phyloP scores from a whole-genome alignment of 2,329 filamentous ascomycete species.

The Scolecobasidium constrictum region DNA sequence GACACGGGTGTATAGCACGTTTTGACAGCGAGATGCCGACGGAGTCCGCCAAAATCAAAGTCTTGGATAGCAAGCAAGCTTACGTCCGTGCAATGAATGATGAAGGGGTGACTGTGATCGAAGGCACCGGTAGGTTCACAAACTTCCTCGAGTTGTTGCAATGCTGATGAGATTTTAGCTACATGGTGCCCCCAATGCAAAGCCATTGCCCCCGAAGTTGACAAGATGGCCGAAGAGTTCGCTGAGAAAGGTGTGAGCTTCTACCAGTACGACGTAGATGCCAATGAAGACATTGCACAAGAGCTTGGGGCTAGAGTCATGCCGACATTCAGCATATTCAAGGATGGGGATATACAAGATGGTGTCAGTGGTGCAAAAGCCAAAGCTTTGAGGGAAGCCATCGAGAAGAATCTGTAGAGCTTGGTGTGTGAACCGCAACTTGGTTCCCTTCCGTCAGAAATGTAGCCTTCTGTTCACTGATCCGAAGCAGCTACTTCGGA shows the following conservation, averaged over 20 bases:
- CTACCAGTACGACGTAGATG: constrained; percentile 85
- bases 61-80: background rate
- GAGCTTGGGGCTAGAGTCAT: constrained; percentile 78
- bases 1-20: no score
- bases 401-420: constrained; percentile 23
- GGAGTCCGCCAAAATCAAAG: background rate
- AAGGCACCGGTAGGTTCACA: background rate
- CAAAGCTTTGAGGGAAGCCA: constrained; percentile 46
- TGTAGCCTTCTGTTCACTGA: no score
- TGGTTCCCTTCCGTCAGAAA: no score
- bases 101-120: background rate
- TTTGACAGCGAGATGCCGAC: no score
- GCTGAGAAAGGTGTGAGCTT: constrained; percentile 48
- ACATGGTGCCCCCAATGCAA: constrained; percentile 7
- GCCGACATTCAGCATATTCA: constrained; percentile 84
- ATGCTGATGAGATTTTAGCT: no score
- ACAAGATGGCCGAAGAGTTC: background rate
- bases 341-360: constrained; percentile 59
- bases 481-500: no score
- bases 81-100: background rate
- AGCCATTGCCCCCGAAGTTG: constrained; percentile 6
- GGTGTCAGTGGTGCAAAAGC: constrained; percentile 76
- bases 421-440: no score
- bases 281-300: constrained; percentile 61
- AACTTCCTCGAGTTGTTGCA: background rate